These are phyloP conservation scores for Dalbergia cochinchinensis DNA, from an alignment of 306 rosid genomes.

Conservation along the genomic window DNA sequence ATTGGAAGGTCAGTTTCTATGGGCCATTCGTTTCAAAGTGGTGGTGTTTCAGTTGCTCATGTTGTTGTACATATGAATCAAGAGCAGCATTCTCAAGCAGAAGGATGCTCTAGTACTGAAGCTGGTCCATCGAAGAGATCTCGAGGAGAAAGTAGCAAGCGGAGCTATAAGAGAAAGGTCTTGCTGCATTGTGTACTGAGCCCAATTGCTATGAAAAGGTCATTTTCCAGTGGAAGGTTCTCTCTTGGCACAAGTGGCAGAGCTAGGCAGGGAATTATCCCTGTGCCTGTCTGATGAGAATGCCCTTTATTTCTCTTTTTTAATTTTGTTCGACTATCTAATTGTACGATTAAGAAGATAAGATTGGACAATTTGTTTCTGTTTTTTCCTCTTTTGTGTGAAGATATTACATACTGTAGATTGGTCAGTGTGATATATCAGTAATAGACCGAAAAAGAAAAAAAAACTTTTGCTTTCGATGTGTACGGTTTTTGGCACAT, in stretches of 20 bases:
- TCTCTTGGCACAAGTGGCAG: constrained; percentile 56
- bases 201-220: constrained; percentile 79
- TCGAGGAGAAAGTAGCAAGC: constrained; percentile 51
- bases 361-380: neutral
- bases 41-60: constrained; percentile 36
- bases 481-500: neutral
- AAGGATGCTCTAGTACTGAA: constrained; percentile 50
- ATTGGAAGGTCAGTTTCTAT: constrained; percentile 69
- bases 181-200: constrained; percentile 58
- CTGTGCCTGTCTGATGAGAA: constrained; percentile 38
- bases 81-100: constrained; percentile 46
- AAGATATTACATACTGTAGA: neutral
- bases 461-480: neutral
- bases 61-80: constrained; percentile 57
- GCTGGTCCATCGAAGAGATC: constrained; percentile 58
- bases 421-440: constrained; percentile 3
- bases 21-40: constrained; percentile 62
- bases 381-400: no score
- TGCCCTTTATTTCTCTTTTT: neutral
- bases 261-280: constrained; percentile 52
- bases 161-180: constrained; percentile 50
- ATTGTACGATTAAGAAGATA: constrained; percentile 6
- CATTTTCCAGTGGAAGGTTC: constrained; percentile 73
- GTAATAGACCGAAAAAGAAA: neutral
- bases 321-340: neutral